These are phyloP conservation scores for Gleditsia sinensis DNA, from an alignment of 306 rosid genomes.

Conservation along the genomic window DNA sequence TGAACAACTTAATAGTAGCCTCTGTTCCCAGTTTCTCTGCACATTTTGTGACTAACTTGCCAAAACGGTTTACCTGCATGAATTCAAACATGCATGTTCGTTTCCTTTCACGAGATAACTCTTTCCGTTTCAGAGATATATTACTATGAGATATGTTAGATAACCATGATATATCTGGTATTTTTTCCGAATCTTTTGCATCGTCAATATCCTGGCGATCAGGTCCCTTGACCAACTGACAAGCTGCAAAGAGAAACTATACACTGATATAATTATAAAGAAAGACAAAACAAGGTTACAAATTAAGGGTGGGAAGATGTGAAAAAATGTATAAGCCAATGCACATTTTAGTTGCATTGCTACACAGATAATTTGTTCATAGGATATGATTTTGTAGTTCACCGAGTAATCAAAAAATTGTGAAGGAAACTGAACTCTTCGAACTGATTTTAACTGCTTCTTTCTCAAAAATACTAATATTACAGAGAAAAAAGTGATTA, in stretches of 20 bases:
- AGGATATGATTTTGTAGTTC: background rate
- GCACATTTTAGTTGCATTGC: background rate
- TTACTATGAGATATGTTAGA: slow-evolving; percentile 28
- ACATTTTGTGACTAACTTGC: slow-evolving; percentile 41
- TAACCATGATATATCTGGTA: slow-evolving; percentile 47
- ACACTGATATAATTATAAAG: background rate
- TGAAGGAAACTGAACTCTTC: background rate
- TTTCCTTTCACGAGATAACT: slow-evolving; percentile 59
- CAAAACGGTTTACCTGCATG: slow-evolving; percentile 48
- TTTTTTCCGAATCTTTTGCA: slow-evolving; percentile 36
- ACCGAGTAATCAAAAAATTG: background rate
- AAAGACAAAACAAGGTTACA: slow-evolving; percentile 24
- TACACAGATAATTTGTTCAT: background rate
- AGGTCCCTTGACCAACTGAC: slow-evolving; percentile 27
- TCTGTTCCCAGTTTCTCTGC: slow-evolving; percentile 60
- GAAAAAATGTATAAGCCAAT: background rate
- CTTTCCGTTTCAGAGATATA: slow-evolving; percentile 43
- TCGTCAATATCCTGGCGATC: slow-evolving; percentile 33
- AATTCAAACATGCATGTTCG: slow-evolving; percentile 45
- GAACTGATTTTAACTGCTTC: background rate
- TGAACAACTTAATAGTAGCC: slow-evolving; percentile 48
- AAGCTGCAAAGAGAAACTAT: slow-evolving; percentile 45
- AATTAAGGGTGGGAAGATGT: background rate
- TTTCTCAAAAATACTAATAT: background rate
- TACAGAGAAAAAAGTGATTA: background rate